Base-by-base conservation (phyloP, 345 rosid genomes). In the Gynandropsis gynandra region DNA sequence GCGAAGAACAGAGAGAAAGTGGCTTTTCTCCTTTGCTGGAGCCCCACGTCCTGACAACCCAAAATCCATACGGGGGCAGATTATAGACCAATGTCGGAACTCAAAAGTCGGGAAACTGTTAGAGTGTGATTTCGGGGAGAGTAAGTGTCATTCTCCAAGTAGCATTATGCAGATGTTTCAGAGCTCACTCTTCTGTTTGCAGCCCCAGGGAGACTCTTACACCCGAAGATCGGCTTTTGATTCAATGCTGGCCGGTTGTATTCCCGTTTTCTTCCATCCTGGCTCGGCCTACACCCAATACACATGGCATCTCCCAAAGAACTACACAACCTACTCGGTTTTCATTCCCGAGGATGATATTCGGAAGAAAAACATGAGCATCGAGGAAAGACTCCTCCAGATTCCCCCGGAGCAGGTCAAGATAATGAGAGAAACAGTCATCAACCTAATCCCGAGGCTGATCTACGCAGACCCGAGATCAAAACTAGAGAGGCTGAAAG, bases 21-120 rank as follows among this genome's bases (percentile, higher is more conserved):
- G 87, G 87, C 84, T 86, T 14, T 86, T 89, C 78, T 89, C 95
- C 8, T 89, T 89, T 59, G 97, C 95, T 0, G 97, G 97, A 37
- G 95, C 95, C 0, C 97, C 97, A 1, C 82, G 95, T 7, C 81
- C 95, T 0, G 83, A 60, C 31, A 81, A 83, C 47, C 72, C 80
- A 0, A 78, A 81, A 49, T 89, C 95, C 18, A 89, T 89, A 52
- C 72, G 94, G 61, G 95, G 87, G 29, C 85, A 76, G 81, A 74
- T 89, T 66, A 85, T 89, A 4, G 69, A 81, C 21, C 89, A 85
- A 49, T 83, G 97, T n/a, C 72, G 53, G 59, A 58, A 63, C 12
- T 79, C 88, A 3, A 57, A 76, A 16, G 72, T 59, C 46, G 46
- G 95, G 50, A 89, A 80, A 56, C 64, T 89, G 31, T 54, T 86